phyloP scores from a whole-genome alignment of 495 filamentous ascomycete species.

The Platismatia glauca region DNA sequence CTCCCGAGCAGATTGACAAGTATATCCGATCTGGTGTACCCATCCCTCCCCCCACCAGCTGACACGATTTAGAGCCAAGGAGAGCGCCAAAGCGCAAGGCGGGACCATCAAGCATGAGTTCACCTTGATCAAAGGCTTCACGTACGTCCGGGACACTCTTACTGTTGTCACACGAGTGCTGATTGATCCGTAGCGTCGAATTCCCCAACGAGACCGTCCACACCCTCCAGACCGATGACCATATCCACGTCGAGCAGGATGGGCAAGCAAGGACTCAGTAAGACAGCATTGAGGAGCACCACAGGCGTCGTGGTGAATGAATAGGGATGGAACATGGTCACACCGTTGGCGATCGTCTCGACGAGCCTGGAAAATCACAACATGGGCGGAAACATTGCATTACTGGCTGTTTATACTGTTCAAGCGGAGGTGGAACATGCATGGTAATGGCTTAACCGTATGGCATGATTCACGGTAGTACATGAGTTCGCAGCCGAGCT shows the following conservation, averaged over 20 bases:
- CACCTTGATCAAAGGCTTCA: conserved; percentile 80
- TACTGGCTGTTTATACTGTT: not conserved
- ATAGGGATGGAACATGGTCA: not conserved
- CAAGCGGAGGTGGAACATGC: not conserved
- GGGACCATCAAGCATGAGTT: conserved; percentile 78
- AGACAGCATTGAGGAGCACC: not conserved
- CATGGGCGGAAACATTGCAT: not conserved
- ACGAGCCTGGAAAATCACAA: not conserved
- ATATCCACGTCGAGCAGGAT: conserved; percentile 73
- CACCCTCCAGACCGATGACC: conserved; percentile 53
- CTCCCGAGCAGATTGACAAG: conserved; percentile 53
- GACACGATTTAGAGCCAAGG: conserved; percentile 55
- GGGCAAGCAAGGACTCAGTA: conserved; percentile 62
- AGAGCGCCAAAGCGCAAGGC: conserved; percentile 56
- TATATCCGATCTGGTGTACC: conserved; percentile 28
- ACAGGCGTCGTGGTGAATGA: not conserved
- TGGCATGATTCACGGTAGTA: not conserved
- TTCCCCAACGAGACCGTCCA: conserved; percentile 57
- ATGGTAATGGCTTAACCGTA: not conserved
- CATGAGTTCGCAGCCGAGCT: not conserved
- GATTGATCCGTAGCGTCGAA: conserved; percentile 49
- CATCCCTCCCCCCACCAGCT: not conserved
- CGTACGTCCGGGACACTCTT: conserved; percentile 44
- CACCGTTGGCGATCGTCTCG: not conserved
- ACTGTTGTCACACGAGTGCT: conserved; percentile 7